Conservation (phyloP, 495 filamentous ascomycete species). For the Saxophila tyrrhenica region DNA sequence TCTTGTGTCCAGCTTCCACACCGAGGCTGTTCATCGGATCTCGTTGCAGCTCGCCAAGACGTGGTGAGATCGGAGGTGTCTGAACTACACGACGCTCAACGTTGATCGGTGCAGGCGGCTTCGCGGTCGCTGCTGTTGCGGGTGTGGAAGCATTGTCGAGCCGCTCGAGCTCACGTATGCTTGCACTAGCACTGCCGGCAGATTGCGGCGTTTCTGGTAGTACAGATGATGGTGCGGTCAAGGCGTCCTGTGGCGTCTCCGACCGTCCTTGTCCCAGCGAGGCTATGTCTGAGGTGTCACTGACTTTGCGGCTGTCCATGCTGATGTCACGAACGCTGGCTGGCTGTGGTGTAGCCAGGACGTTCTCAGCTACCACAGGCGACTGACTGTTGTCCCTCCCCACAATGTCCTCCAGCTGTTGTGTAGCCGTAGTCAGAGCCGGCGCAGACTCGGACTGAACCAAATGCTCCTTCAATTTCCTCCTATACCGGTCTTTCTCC, state of each 20-base stretch:
- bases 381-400: conserved; percentile 15
- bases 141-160: not conserved
- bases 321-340: conserved; percentile 10
- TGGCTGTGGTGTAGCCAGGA: not conserved
- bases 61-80: not conserved
- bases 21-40: not conserved
- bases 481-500: conserved; percentile 88
- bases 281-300: conserved; percentile 13
- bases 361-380: not conserved
- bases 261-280: conserved; percentile 11
- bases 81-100: not conserved
- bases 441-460: conserved; percentile 22
- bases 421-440: not conserved
- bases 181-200: not conserved
- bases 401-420: not conserved
- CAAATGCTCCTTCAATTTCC: conserved; percentile 72
- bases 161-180: conserved; percentile 1
- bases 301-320: conserved; percentile 12
- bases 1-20: not conserved
- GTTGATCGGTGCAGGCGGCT: not conserved
- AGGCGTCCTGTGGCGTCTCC: conserved; percentile 15
- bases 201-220: conserved; percentile 12
- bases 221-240: conserved; percentile 7
- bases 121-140: not conserved
- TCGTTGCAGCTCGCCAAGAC: not conserved